Base-by-base conservation (phyloP, 371 early-diverging fungal genomes). In the Capillidium heterosporum region DNA sequence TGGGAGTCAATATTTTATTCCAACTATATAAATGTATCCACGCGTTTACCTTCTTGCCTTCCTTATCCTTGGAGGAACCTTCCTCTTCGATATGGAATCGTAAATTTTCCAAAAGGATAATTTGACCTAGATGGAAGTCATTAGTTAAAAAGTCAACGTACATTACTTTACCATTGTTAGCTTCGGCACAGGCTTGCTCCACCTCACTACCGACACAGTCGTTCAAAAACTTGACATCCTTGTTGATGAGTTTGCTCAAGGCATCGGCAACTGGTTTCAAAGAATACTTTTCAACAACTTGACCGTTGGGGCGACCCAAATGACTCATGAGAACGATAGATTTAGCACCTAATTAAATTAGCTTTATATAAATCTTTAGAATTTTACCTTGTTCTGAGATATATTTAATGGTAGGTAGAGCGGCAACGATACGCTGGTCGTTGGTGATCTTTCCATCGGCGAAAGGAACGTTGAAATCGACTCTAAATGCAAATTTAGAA, bases 381-480 rank as follows among this genome's bases (percentile, higher is more conserved):
- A 48, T 31, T 64, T 56, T 69, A 78, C 84, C 89, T 27, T 87
- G 67, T 10, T 89, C 81, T 55, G 96, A 69, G 39, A 88, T 89
- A 65, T 91, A 80, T 65, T 91, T 72, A 74, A 99, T 89, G 46
- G 96, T 97, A 43, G 96, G 95, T 53, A 98, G 69, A 46, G 97
- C 96, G 57, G 93, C 94, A 47, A 80, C 85, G 58, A 99, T 97
- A 68, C 98, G 88, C 72, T 88, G 85, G 73, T 92, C 91, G 84
- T 95, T 95, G 65, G 87, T 83, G 70, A 99, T 94, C 63, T 77
- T 80, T 60, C 85, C 87, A 48, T 87, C 82, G 65, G 80, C 77
- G 63, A 94, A 81, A 40, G 99, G 98, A 23, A 98, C 99, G 76
- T 99, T 99, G 72, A 95, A 98, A 78, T 99, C 98, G 57, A 96